phyloP scores from a whole-genome alignment of 345 rosid genomes.

The Hibiscus mutabilis region DNA sequence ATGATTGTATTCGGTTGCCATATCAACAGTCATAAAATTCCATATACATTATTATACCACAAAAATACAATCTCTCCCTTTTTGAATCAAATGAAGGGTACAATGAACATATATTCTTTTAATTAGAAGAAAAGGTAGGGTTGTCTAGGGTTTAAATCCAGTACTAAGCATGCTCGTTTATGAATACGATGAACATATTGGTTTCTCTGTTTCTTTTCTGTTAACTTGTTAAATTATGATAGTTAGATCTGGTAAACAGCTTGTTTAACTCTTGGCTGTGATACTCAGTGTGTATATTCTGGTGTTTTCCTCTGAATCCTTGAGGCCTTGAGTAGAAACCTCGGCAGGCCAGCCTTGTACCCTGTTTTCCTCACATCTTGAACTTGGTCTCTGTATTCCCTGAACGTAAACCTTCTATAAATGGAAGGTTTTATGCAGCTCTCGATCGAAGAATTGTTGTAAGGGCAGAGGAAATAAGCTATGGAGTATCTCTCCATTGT shows the following conservation, averaged over 20 bases:
- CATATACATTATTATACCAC: no score
- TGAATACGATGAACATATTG: no score
- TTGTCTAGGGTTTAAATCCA: no score
- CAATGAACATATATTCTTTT: no score
- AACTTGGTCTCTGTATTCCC: background rate
- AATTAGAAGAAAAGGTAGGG: no score
- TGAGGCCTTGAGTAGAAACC: slow-evolving; percentile 9
- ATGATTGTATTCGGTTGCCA: slow-evolving; percentile 1
- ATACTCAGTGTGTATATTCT: background rate
- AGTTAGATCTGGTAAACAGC: no score
- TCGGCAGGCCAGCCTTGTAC: background rate
- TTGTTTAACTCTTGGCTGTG: slow-evolving; percentile 4
- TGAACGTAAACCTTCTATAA: background rate
- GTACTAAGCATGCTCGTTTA: no score
- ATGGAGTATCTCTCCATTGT: background rate
- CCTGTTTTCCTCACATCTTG: background rate
- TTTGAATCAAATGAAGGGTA: no score
- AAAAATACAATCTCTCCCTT: no score
- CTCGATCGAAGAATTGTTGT: background rate
- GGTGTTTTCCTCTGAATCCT: background rate
- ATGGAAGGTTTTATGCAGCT: background rate
- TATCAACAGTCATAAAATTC: background rate
- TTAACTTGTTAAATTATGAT: no score
- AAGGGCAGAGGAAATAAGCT: background rate
- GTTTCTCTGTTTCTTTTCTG: no score